phyloP scores from a whole-genome alignment of 192 early-diverging fungal species.

The Entomortierella parvispora region DNA sequence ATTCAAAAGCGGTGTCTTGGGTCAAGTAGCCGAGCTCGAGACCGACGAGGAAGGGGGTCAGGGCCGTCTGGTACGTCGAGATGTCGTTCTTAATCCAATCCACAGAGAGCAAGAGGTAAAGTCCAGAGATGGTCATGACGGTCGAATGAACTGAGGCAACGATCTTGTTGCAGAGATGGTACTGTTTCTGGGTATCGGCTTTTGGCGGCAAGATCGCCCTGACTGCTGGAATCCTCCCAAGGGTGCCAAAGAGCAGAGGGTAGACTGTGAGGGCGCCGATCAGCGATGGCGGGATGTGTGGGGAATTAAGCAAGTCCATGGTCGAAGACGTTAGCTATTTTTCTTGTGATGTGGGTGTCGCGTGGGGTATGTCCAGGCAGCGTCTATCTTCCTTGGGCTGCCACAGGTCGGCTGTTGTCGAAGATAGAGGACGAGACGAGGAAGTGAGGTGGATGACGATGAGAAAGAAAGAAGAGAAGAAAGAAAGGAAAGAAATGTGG shows the following conservation, averaged over 20 bases:
- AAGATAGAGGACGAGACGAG: neutral
- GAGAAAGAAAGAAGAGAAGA: neutral
- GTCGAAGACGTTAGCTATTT: neutral
- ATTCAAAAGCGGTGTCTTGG: slow-evolving; percentile 50
- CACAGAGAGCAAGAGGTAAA: slow-evolving; percentile 32
- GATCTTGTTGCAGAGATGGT: slow-evolving; percentile 53
- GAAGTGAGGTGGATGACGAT: neutral
- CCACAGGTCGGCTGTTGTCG: neutral
- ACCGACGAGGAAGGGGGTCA: slow-evolving; percentile 50
- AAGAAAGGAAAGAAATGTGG: slow-evolving; percentile 13
- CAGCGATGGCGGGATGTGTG: slow-evolving; percentile 35
- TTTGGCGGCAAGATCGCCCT: slow-evolving; percentile 37
- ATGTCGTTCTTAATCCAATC: slow-evolving; percentile 52
- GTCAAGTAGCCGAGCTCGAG: slow-evolving; percentile 49
- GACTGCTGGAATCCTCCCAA: slow-evolving; percentile 25
- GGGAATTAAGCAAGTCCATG: slow-evolving; percentile 39
- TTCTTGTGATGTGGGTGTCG: neutral
- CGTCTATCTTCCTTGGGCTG: neutral
- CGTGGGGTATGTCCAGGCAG: neutral
- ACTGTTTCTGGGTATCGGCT: slow-evolving; percentile 43
- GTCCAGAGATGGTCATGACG: slow-evolving; percentile 41
- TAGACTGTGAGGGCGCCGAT: slow-evolving; percentile 40
- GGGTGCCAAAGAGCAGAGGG: slow-evolving; percentile 30
- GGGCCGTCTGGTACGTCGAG: slow-evolving; percentile 35
- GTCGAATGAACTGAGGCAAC: slow-evolving; percentile 51